Evolutionary conservation across 1,284 basidiomycete species (phyloP), one percentile per base, ranked within the genome.

Genomic region (Pyrrhoderma noxium): DNA sequence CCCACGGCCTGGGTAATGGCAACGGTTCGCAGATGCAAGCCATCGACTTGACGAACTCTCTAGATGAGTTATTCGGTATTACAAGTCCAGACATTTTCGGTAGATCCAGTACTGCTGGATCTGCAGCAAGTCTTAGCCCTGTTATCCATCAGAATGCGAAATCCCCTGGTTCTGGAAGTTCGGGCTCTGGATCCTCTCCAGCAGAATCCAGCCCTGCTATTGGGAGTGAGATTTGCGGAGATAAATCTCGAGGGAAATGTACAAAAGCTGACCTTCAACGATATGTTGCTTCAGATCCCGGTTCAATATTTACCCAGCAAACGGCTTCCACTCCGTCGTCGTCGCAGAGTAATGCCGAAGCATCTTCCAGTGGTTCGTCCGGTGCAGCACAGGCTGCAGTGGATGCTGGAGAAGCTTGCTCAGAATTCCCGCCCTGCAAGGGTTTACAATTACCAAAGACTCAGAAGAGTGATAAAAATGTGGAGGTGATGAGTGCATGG

Each of bases 401-500:
- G 57, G 56, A 59, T 49, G 61, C 31, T 63, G 67, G 45, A 62
- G 54, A 23, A 58, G 58, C 35, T 71, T 74, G 7, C 65, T 74
- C 43, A 2, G 53, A 55, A 31, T 72, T 81, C 60, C 70, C 86
- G 18, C 71, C 72, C 42, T 86, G 85, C 64, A 70, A 77, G 55
- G 80, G 80, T 11, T 63, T 80, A 13, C 74, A 67, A 19, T 80
- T 88, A 62, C 85, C 85, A 7, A 76, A 70, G 66, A 86, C 82
- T 16, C 67, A 75, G 58, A 73, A 79, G 68, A 87, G 74, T 59
- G 82, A 85, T 48, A 68, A 79, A 52, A 87, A 89, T 56, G 68
- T 89, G 16, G 85, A 88, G 64, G 81, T 88, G 18, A 70, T 87
- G 44, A 76, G 76, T 53, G 87, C 85, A 18, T 89, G 85, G 86